Evolutionary conservation across 257 asterid species (phyloP), one percentile per base, ranked within the genome.

Genomic region (Linderniella brevidens): DNA sequence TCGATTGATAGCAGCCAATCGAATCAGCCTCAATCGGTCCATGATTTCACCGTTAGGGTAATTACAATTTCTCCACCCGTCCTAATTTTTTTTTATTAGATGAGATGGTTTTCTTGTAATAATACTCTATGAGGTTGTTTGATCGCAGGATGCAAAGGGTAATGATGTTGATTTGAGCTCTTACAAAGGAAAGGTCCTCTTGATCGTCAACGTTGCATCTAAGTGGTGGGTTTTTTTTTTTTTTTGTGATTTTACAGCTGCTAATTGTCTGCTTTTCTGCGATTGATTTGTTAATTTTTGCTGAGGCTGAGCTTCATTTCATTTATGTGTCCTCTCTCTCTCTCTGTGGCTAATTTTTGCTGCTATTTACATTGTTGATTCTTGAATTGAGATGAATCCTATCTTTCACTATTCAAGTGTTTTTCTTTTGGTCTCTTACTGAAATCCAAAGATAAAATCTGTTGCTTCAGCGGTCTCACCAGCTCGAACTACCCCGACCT

Each of bases 131-230:
- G 32, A 13, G 1, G 29, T 48, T 45, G 52, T 32, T 10, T 45
- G 32, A 19, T 57, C 60, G 64, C 71, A 86, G 94, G 94, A 86
- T 68, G 78, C 75, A 36, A 76, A 53, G 60, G 94, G 93, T 7
- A 68, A 74, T 39, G 92, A 82, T 68, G 94, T 82, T 47, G 60
- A 77, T 60, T 72, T 86, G 58, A 53, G 85, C 64, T 35, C 11
- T 47, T 86, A 82, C 64, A 77, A 73, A 62, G 96, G 96, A 44
- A 86, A 86, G 59, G 87, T 65, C 20, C 63, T 82, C 17, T 50
- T 86, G 52, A 73, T 86, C 63, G 94, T 86, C 64, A 86, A 86
- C 68, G 97, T 82, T 63, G 97, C 97, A 18, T 86, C 97, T 3
- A 76, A 82, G 32, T 86, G 97, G 97, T 86, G 73, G 52, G 65